These are phyloP conservation scores for Xerocomellus amylosporus DNA, from an alignment of 768 basidiomycete genomes.

Conservation along the genomic window DNA sequence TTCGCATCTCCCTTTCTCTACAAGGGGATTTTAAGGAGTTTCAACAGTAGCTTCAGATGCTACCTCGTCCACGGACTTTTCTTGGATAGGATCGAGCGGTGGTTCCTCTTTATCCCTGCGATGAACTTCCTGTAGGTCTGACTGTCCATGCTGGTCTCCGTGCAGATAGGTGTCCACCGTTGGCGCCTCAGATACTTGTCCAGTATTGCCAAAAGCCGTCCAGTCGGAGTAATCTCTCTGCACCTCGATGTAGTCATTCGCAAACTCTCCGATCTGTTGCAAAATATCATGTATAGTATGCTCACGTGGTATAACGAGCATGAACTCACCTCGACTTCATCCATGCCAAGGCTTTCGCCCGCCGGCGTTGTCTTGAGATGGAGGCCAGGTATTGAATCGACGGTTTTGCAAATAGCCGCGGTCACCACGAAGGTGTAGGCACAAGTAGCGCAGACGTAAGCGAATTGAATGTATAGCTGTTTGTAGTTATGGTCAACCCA, in stretches of 20 bases:
- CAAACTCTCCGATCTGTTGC: constrained; percentile 63
- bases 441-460: constrained; percentile 56
- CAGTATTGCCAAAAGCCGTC: constrained; percentile 30
- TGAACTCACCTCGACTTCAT: constrained; percentile 61
- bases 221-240: constrained; percentile 63
- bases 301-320: background rate
- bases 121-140: constrained; percentile 23
- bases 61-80: constrained; percentile 10
- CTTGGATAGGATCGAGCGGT: constrained; percentile 12
- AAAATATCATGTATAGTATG: background rate
- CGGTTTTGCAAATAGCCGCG: constrained; percentile 52
- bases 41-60: background rate
- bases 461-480: constrained; percentile 76
- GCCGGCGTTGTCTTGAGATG: constrained; percentile 51
- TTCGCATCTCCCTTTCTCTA: background rate
- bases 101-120: constrained; percentile 11
- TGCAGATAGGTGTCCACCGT: constrained; percentile 18
- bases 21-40: background rate
- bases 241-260: constrained; percentile 66
- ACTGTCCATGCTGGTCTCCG: constrained; percentile 40
- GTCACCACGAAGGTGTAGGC: constrained; percentile 63
- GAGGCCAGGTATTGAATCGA: constrained; percentile 59
- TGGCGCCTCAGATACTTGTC: constrained; percentile 4
- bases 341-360: constrained; percentile 63
- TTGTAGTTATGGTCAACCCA: constrained; percentile 78